Evolutionary conservation across 2,329 filamentous ascomycete genomes (phyloP).

Genomic region (Aurifilum marmelostoma): DNA sequence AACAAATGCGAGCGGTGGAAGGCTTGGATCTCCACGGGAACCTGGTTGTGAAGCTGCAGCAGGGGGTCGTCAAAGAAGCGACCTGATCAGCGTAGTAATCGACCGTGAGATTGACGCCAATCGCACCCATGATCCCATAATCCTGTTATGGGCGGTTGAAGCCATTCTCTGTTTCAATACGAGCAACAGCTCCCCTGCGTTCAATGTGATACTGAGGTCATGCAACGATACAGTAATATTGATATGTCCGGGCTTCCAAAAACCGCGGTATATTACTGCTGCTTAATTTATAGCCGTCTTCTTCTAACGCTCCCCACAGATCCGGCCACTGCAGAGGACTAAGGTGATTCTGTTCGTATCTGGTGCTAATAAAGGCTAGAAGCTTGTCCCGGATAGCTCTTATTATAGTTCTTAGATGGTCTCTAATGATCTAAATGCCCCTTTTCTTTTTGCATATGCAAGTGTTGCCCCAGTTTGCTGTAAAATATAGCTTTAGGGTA

Average conservation of each 20-base stretch:
- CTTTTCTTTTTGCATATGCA: too few relatives aligned
- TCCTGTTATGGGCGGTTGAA: too few relatives aligned
- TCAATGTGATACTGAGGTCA: not conserved
- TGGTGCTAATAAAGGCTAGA: not conserved
- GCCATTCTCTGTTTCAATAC: not conserved
- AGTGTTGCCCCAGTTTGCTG: not conserved
- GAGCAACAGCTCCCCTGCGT: conserved; percentile 1
- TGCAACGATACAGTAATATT: not conserved
- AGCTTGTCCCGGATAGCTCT: conserved; percentile 1
- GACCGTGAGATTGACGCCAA: too few relatives aligned
- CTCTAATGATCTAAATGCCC: not conserved
- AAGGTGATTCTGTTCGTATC: not conserved
- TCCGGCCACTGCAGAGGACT: not conserved
- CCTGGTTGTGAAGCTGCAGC: not conserved
- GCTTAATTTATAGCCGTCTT: too few relatives aligned
- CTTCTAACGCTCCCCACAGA: not conserved
- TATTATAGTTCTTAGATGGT: not conserved
- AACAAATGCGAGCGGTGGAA: not conserved
- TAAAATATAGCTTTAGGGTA: not conserved
- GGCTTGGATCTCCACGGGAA: conserved; percentile 5
- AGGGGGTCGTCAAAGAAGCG: not conserved
- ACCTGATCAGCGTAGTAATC: too few relatives aligned
- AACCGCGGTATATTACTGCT: not conserved
- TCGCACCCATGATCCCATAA: too few relatives aligned
- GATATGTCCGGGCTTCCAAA: not conserved